Evolutionary conservation across 2,329 filamentous ascomycete genomes (phyloP), one percentile per base, ranked within the genome.

Genomic region (Thelonectria olida): DNA sequence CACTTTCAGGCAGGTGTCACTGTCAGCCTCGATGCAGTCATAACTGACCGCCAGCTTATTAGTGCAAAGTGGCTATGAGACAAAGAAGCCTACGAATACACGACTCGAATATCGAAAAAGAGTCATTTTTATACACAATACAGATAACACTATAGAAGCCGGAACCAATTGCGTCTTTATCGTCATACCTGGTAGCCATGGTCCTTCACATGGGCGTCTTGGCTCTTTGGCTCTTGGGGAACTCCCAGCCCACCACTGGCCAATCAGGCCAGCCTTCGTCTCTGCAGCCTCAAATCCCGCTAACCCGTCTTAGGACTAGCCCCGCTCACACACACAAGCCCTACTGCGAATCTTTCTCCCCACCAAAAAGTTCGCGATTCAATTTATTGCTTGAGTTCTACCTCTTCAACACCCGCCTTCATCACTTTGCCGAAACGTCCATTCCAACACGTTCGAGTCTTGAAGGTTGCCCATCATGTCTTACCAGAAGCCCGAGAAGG

Each of bases 401-500:
- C 48, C 45, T 22, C 41, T 23, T 25, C 53, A 54, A 55, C 23
- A 60, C 56, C 61, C 61, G 72, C 84, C 86, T 85, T 91, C 89
- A 91, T 92, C 90, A 92, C 90, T 85, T 92, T 91, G 89, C 90
- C 89, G 90, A 84, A 88, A 89, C 86, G 79, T 76, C 70, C 73
- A 79, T 70, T 69, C 73, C 72, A 67, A 31, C 79, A 75, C 84
- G 88, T 90, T 91, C 90, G 90, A 92, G 91, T 93, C 91, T 86
- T 92, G 90, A 92, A 87, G 89, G 88, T 62, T 71, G 74, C 76
- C 74, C 82, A 91, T 83, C 71, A 96, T 96, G 92, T 96, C 93
- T 84, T 96, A 92, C 90, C 88, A 97, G 84, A 97, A 97, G 90
- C 85, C 87, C 79, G 94, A 97, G 83, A 97, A 97, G 89, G 90